These are phyloP conservation scores for Scheffersomyces lignosus DNA, from an alignment of 805 yeast species.

Conservation along the genomic window DNA sequence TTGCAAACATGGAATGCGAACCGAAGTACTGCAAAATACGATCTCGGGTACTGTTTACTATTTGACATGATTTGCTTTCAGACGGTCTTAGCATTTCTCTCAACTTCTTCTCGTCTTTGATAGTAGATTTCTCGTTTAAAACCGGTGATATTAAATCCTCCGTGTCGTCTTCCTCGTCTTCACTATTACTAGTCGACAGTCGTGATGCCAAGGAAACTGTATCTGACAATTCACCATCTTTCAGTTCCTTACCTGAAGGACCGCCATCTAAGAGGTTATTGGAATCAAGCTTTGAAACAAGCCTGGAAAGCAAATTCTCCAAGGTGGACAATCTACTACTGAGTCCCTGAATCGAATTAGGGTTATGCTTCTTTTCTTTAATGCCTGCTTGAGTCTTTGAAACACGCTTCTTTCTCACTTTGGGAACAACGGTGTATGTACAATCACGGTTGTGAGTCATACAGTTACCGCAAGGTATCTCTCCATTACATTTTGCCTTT, in stretches of 20 bases:
- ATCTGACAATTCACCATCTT: neutral
- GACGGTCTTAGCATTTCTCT: neutral
- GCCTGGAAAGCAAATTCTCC: constrained; percentile 15
- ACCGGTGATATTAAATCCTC: neutral
- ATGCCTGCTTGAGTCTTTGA: neutral
- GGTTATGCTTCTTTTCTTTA: constrained; percentile 2
- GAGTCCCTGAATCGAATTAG: constrained; percentile 8
- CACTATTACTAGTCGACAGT: neutral
- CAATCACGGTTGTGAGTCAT: constrained; percentile 16
- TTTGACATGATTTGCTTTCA: neutral
- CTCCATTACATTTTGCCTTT: constrained; percentile 42
- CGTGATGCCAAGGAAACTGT: neutral
- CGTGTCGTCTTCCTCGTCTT: neutral
- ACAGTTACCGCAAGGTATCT: constrained; percentile 24
- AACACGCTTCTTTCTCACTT: constrained; percentile 13
- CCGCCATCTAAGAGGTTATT: neutral
- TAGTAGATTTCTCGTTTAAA: neutral
- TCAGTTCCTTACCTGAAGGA: neutral
- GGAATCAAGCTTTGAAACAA: constrained; percentile 13
- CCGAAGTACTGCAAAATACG: constrained; percentile 12
- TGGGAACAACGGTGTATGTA: constrained; percentile 16
- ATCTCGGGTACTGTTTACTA: neutral
- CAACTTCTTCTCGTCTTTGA: neutral
- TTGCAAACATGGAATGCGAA: constrained; percentile 15
- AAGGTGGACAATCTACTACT: constrained; percentile 13